Base-by-base conservation (phyloP, 2,329 filamentous ascomycete species). In the Aureobasidium melanogenum region DNA sequence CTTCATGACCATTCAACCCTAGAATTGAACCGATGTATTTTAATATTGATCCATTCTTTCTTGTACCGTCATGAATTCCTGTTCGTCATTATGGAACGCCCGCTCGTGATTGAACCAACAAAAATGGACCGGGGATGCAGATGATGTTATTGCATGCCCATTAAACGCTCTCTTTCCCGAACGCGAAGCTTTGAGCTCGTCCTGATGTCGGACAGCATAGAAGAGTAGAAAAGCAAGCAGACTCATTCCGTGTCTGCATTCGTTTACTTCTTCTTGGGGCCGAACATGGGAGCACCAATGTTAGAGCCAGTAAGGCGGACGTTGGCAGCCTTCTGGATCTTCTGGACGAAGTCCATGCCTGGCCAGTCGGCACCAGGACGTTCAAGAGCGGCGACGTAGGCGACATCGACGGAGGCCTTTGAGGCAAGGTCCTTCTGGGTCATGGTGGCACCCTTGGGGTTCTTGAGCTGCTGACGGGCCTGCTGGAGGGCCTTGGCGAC, bases 351-450 rank as follows among this genome's bases (percentile, higher is more conserved):
- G 70, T 94, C 93, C 73, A 97, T 84, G 65, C 89, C 85, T 60
- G 91, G 78, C 96, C 91, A 62, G 88, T 92, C 48, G 83, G 70
- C 62, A 86, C 91, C 68, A 80, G 83, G 68, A 88, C 87, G 83
- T 85, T 97, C 93, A 71, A 96, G 91, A 69, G 91, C 87, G 71
- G 88, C 88, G 65, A 97, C 82, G 67, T 94, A 80, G 66, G 84
- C 83, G 57, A 87, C 84, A 44, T 89, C 93, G 64, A 88, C 91
- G 81, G 96, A 96, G 82, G 89, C 92, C 79, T 91, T 91, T 67
- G 88, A 91, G 64, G 92, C 93, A 61, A 87, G 79, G 66, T 86
- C 84, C 74, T 95, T 95, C 78, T 97, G 94, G 62, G 92, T 95
- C 90, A 97, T 93, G 47, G 79, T 79, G 50, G 68, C 71, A 68